Conservation (phyloP, 306 rosid species). For the Malus sylvestris region DNA sequence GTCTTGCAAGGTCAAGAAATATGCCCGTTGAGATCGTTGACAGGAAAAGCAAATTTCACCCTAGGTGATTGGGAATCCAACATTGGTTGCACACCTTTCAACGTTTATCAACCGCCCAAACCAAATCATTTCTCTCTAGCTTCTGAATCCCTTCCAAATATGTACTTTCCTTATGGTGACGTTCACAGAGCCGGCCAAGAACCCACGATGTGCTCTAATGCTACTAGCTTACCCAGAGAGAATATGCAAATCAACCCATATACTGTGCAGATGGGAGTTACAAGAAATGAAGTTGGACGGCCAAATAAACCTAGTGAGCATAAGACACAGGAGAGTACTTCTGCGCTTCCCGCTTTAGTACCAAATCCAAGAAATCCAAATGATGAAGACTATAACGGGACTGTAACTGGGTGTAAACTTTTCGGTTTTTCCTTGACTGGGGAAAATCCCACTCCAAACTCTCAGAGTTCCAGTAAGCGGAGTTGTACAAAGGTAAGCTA, state of each 20-base stretch:
- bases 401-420: constrained; percentile 53
- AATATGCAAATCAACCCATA: constrained; percentile 32
- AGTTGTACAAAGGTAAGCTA: constrained; percentile 93
- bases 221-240: constrained; percentile 40
- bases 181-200: constrained; percentile 43
- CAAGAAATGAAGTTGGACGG: constrained; percentile 42
- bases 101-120: constrained; percentile 52
- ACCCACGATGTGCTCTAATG: constrained; percentile 39
- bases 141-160: constrained; percentile 44
- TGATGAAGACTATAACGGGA: constrained; percentile 46
- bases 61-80: constrained; percentile 62
- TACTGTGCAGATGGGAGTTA: constrained; percentile 38
- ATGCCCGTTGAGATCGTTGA: constrained; percentile 63
- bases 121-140: constrained; percentile 39
- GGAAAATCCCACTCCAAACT: constrained; percentile 34
- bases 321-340: constrained; percentile 36
- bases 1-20: constrained; percentile 99
- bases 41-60: constrained; percentile 52
- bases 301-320: constrained; percentile 36
- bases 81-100: constrained; percentile 42
- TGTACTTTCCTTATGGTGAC: constrained; percentile 55
- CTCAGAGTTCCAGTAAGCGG: constrained; percentile 59
- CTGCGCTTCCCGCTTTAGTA: constrained; percentile 43
- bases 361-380: constrained; percentile 39
- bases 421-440: constrained; percentile 75